Evolutionary conservation across 2,329 filamentous ascomycete species (phyloP), one percentile per base, ranked within the genome.

Genomic region (Sporothrix curviconia): DNA sequence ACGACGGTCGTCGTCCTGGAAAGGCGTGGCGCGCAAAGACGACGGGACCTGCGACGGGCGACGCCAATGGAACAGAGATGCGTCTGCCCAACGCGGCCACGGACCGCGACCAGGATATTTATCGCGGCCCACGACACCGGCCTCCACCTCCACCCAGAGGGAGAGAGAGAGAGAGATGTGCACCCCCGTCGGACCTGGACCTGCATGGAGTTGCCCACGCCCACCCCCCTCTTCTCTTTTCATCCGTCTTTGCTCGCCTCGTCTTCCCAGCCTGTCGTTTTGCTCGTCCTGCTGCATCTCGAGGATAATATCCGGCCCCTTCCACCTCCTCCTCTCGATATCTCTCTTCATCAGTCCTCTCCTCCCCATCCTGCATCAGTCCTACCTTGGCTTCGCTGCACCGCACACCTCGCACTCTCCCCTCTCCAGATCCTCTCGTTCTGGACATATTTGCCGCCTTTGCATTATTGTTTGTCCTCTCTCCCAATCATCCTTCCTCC

Each of bases 361-460:
- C 19, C 19, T 28, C 50, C 30, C n/a, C 17, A 11, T 19, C 36
- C 32, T 9, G 15, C 15, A 11, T 19, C 22, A 19, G 4, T 22
- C 11, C 30, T 28, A 39, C 24, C 28, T 32, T 49, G 9, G 19
- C 42, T 49, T 28, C 15, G 32, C 28, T 25, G 19, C 39, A 6
- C 11, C 34, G 7, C 9, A n/a, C 47, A 17, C 7, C 5, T 30
- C 36, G 22, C 22, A 9, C 3, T 19, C 22, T 36, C 46, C 11
- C 24, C 28, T 34, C 32, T 34, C 39, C 17, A 17, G 8, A 22
- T 22, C 39, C 47, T 52, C 37, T 19, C 65, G 61, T 61, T 44
- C 62, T 61, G 60, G 64, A n/a, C n/a, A n/a, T n/a, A n/a, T n/a
- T n/a, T n/a, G n/a, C n/a, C 58, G 46, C 63, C 63, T 64, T 62